Base-by-base conservation (phyloP, 495 filamentous ascomycete species). In the Hypoxylon subgilvum region DNA sequence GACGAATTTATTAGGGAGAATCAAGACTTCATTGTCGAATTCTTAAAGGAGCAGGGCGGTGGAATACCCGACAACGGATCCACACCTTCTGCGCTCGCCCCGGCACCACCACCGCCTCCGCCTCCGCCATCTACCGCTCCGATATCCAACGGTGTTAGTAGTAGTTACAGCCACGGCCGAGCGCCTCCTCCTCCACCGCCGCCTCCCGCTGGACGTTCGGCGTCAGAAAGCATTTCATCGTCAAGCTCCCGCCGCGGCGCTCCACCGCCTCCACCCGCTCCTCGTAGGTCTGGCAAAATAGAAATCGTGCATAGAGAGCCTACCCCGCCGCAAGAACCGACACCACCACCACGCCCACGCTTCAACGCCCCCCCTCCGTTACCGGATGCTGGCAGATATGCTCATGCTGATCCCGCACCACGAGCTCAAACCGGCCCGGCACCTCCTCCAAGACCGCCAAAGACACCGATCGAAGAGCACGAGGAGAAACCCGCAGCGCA, bases 1-100 rank as follows among this genome's bases (percentile, higher is more conserved):
- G 89, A 94, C 65, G 93, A 96, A 67, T 87, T 94, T 62, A 94
- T 97, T 51, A 86, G 84, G 47, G 89, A 95, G 51, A 92, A 97
- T 66, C 88, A 91, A 32, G 93, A 96, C 46, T 97, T 97, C 63
- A 98, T 97, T 71, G 90, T 93, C 71, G 80, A 86, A 13, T 98
- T 94, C 66, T 87, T 97, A 61, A 82, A 94, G 70, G 85, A 91
- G 63, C 89, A 93, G 70, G 81, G 81, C 22, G 79, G 40, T 31
- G 52, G 28, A 21, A 32, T 63, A 41, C 28, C 60, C 14, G 25
- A 18, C 6, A 53, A 64, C 6, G 63, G 52, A 18, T 35, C 39
- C 21, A 27, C 39, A 19, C 28, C 34, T 30, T 30, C 50, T 19
- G 38, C 39, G 49, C 40, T 70, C 9, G 55, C 82, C 9, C 82